Base-by-base conservation (phyloP, 768 basidiomycete species). In the Mycena epipterygia region DNA sequence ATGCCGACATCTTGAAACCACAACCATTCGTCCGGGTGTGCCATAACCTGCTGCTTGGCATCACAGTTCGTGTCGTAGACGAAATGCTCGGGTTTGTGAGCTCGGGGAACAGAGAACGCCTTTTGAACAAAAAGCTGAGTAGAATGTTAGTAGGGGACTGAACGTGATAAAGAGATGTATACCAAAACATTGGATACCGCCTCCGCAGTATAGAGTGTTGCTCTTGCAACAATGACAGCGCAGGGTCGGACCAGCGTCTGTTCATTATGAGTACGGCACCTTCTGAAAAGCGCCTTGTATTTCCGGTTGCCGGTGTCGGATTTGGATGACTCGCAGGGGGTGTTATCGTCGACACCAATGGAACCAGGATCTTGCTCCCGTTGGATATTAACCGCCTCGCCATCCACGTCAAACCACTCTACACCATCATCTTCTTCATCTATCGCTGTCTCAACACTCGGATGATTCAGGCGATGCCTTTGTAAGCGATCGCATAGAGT, bases 71-170 rank as follows among this genome's bases (percentile, higher is more conserved):
- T 70, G 33, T 73, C 73, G 27, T 71, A 74, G 23, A 68, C 68
- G 67, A 74, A 72, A 49, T 75, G 73, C 25, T 78, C 76, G 1
- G 76, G 79, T 63, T 77, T 79, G 30, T 56, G 41, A 1, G 77
- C 77, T 14, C 73, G 70, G 2, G 76, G 76, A 3, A 77, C 74
- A 2, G 78, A 77, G 44, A 76, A 77, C 1, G 75, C 71, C 44
- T 75, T 67, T 32, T 73, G 13, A 2, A 60, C 39, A 39, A 60
- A 64, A 3, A 59, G 46, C 73, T 74, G 32, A 14, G 13, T 5
- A 48, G 23, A 13, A 4, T n/a, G 9, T 37, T 37, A 37, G 35
- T 14, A 37, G n/a, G n/a, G n/a, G n/a, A n/a, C n/a, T n/a, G n/a
- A n/a, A n/a, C n/a, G n/a, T n/a, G n/a, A n/a, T n/a, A 37, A 37